Base-by-base conservation (phyloP, 805 yeast genomes). In the Candida orba region DNA sequence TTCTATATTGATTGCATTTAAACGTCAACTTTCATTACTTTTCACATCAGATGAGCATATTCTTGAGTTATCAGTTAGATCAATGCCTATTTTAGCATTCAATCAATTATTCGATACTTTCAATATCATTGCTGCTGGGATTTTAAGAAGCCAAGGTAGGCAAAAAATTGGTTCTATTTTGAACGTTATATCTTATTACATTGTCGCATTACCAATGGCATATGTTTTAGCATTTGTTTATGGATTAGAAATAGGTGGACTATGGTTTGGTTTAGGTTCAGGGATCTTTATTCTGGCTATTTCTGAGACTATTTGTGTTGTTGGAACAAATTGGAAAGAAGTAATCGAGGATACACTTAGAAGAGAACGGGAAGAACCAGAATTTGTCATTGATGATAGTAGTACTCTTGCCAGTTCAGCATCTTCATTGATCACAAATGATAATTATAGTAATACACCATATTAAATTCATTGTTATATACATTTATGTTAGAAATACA, bases 261-360 rank as follows among this genome's bases (percentile, higher is more conserved):
- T 86, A 39, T 86, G 95, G 95, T 48, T 77, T 2, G 91, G 91
- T 1, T 68, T 80, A 49, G 89, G 84, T 8, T 56, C 73, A 37
- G 95, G 89, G 1, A 69, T 81, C 65, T 46, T 76, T 6, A 42
- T 76, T 24, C 73, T 81, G 39, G 84, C 78, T 0, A 37, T 70
- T 3, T 52, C 67, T 15, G 84, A 80, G 48, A 63, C 72, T 2
- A 35, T 61, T 2, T 72, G 72, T 29, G 75, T 80, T 9, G 54
- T 67, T 8, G 64, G 61, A 25, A 72, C 78, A 27, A 65, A 79
- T 48, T 80, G 85, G 85, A 71, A 70, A 2, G 54, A 61, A 14
- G 71, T 78, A 12, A 62, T 71, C 13, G 60, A 57, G 25, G 63
- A 59, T 2, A 62, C 64, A 7, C 39, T 42, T 18, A 51, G 44